Evolutionary conservation across 768 basidiomycete species (phyloP).

Genomic region (Lactarius psammicola): DNA sequence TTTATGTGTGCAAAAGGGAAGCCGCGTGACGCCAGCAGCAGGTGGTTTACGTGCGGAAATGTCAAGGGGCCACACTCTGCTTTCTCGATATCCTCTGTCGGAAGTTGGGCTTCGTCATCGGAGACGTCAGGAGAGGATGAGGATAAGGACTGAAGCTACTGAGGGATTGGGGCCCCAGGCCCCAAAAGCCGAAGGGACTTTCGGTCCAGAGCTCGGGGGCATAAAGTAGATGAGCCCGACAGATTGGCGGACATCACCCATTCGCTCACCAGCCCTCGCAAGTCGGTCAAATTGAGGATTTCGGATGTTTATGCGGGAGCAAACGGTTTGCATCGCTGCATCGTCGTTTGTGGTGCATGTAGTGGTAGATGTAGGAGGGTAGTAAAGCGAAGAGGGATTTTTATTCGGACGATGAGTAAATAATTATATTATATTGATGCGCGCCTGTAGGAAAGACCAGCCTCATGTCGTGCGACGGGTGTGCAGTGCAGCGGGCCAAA

Average conservation of each 20-base stretch:
- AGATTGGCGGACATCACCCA: slow-evolving; percentile 22
- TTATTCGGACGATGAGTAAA: slow-evolving; percentile 2
- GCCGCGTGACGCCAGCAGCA: slow-evolving; percentile 24
- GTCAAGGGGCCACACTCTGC: slow-evolving; percentile 18
- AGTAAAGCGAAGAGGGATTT: slow-evolving; percentile 1
- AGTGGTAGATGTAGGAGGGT: not conserved
- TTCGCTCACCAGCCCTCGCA: not conserved
- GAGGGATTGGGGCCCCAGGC: slow-evolving; percentile 5
- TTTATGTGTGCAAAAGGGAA: slow-evolving; percentile 20
- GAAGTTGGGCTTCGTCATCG: not conserved
- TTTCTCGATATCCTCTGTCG: slow-evolving; percentile 4
- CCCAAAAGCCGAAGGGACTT: not conserved
- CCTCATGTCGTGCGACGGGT: slow-evolving; percentile 29
- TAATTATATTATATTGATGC: slow-evolving; percentile 12
- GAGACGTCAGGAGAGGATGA: not conserved
- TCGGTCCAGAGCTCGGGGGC: slow-evolving; percentile 3
- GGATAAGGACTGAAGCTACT: not conserved
- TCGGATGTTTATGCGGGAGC: slow-evolving; percentile 16
- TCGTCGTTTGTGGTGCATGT: not conserved
- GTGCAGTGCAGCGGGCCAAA: slow-evolving; percentile 29
- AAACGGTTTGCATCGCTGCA: not conserved
- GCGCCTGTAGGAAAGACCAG: slow-evolving; percentile 24
- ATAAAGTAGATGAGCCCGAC: slow-evolving; percentile 20
- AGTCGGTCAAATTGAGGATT: slow-evolving; percentile 4
- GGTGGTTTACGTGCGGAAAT: slow-evolving; percentile 28